Base-by-base conservation (phyloP, 768 basidiomycete genomes). In the Tulasnella sp. region DNA sequence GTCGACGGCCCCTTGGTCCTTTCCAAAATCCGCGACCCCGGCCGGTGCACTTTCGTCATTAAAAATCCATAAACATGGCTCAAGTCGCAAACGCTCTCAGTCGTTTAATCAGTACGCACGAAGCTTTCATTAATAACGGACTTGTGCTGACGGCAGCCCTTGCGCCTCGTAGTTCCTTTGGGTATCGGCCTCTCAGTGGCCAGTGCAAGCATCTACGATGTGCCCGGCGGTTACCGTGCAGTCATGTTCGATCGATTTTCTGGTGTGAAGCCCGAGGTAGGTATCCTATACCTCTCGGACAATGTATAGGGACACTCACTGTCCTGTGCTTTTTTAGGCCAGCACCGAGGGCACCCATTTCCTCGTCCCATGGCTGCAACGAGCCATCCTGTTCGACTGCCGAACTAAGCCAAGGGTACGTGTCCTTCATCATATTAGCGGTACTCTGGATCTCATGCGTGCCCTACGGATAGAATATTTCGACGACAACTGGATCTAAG, bases 201-300 rank as follows among this genome's bases (percentile, higher is more conserved):
- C 52, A 87, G 90, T 80, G 85, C 89, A 12, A 87, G 88, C 75
- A 84, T 91, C 79, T 91, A 91, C 84, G 90, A 91, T 83, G 90
- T 91, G 68, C 90, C 90, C 14, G 90, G 97, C 82, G 97, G 97
- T 62, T 96, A 92, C 86, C 89, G 94, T 79, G 97, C 97, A 48
- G 97, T 99, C 82, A 97, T 99, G 93, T 99, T 99, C 86, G 97
- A 99, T 86, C 89, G 97, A 83, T 98, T 99, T 85, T 90, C 93
- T 71, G 97, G 96, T 83, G 97, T 98, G 74, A 92, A 92, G 86
- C 88, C 92, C 84, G 86, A 89, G 88, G 96, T 94, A 81, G 77
- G 89, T 82, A 27, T 39, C n/a, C 12, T 31, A 24, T 19, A 27
- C 12, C 9, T 38, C 44, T 44, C 12, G 19, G 40, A 19, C 58